Conservation (phyloP, 805 yeast genomes). For the Ogataea trehaloabstinens region DNA sequence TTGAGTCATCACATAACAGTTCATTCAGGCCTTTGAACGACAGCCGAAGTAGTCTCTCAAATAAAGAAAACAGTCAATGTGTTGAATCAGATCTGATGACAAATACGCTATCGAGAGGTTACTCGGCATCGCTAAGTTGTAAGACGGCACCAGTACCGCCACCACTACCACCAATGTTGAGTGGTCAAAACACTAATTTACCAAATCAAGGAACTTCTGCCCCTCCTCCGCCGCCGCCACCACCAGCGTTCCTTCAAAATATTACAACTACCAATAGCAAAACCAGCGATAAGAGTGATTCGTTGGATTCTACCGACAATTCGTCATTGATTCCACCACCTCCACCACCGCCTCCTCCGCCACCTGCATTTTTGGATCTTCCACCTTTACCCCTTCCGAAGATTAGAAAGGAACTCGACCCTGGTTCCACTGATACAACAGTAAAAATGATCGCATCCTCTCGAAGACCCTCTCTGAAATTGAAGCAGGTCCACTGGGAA, state of each 20-base stretch:
- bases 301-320: background rate
- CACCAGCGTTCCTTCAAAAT: conserved; percentile 19
- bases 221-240: conserved; percentile 26
- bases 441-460: background rate
- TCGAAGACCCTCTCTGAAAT: conserved; percentile 35
- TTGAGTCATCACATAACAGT: too few relatives aligned
- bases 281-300: background rate
- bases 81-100: too few relatives aligned
- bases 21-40: too few relatives aligned
- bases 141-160: too few relatives aligned
- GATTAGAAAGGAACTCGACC: background rate
- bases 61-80: too few relatives aligned
- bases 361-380: conserved; percentile 6
- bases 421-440: background rate
- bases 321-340: background rate
- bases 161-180: too few relatives aligned
- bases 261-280: background rate
- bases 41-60: too few relatives aligned
- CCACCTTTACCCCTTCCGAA: background rate
- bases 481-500: conserved; percentile 85
- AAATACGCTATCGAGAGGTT: too few relatives aligned
- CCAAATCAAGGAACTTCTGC: too few relatives aligned
- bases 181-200: too few relatives aligned
- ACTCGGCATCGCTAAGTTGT: too few relatives aligned
- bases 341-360: conserved; percentile 17